Conservation (phyloP, 2,329 filamentous ascomycete species). For the Hysterium pulicare region DNA sequence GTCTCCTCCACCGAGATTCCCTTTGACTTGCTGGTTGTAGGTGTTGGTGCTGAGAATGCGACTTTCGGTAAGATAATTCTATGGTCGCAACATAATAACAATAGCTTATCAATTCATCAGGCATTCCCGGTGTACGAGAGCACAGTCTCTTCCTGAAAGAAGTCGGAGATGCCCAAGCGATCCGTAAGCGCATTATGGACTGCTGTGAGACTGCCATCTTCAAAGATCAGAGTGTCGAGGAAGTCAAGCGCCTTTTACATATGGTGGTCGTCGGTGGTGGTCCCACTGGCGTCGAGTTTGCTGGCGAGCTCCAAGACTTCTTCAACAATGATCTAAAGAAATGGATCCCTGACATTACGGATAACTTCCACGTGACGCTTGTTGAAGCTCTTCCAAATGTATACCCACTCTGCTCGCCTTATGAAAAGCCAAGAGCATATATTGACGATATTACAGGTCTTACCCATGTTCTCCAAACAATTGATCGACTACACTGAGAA, state of each 20-base stretch:
- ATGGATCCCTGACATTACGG: slow-evolving; percentile 91
- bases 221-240: slow-evolving; percentile 87
- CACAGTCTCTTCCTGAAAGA: slow-evolving; percentile 98
- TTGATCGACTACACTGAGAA: slow-evolving; percentile 99
- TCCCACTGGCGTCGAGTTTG: slow-evolving; percentile 96
- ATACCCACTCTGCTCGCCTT: neutral
- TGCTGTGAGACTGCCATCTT: slow-evolving; percentile 98
- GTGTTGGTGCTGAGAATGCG: slow-evolving; percentile 96
- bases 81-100: neutral
- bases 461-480: slow-evolving; percentile 98
- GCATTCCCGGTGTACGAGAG: slow-evolving; percentile 89
- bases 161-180: slow-evolving; percentile 90
- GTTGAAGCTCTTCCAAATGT: slow-evolving; percentile 95
- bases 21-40: slow-evolving; percentile 97
- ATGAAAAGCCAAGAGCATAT: neutral
- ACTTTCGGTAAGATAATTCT: slow-evolving; percentile 68
- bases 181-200: slow-evolving; percentile 99
- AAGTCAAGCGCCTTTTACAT: slow-evolving; percentile 90
- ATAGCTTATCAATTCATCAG: slow-evolving; percentile 33
- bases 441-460: slow-evolving; percentile 44
- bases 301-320: slow-evolving; percentile 97
- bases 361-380: slow-evolving; percentile 94
- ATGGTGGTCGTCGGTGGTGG: slow-evolving; percentile 89
- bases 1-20: slow-evolving; percentile 81
- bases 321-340: slow-evolving; percentile 98